phyloP scores from a whole-genome alignment of 2,329 filamentous ascomycete species.

The Aschersonia sp. region DNA sequence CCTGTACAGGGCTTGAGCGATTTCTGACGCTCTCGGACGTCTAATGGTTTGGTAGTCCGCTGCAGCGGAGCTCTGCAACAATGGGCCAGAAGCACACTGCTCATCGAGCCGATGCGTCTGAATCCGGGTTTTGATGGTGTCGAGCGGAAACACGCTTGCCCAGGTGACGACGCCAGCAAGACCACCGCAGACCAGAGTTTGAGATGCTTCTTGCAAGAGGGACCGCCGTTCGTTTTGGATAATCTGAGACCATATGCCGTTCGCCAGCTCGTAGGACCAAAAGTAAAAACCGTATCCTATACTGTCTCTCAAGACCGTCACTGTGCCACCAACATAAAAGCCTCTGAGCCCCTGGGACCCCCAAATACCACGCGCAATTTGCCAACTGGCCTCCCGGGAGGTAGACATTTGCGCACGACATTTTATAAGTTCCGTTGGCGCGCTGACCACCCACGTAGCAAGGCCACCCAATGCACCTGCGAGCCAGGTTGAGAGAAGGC shows the following conservation, averaged over 20 bases:
- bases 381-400: constrained; percentile 40
- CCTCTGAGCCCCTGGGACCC: constrained; percentile 46
- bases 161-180: constrained; percentile 79
- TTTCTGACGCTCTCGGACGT: constrained; percentile 40
- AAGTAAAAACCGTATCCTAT: constrained; percentile 98
- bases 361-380: constrained; percentile 47
- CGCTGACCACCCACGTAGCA: constrained; percentile 72
- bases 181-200: constrained; percentile 69
- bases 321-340: constrained; percentile 64
- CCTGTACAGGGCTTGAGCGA: constrained; percentile 52
- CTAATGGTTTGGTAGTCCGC: not conserved
- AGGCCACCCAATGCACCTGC: constrained; percentile 73
- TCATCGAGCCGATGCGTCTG: constrained; percentile 48
- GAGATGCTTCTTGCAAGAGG: constrained; percentile 34
- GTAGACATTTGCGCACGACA: constrained; percentile 62
- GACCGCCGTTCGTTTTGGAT: constrained; percentile 8
- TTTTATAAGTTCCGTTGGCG: constrained; percentile 84
- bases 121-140: constrained; percentile 85
- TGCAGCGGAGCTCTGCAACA: not conserved
- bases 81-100: not conserved
- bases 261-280: constrained; percentile 74
- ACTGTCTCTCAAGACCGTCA: constrained; percentile 73
- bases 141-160: constrained; percentile 80
- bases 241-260: constrained; percentile 35
- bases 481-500: constrained; percentile 55